Base-by-base conservation (phyloP, 768 basidiomycete genomes). In the Piloderma croceum region DNA sequence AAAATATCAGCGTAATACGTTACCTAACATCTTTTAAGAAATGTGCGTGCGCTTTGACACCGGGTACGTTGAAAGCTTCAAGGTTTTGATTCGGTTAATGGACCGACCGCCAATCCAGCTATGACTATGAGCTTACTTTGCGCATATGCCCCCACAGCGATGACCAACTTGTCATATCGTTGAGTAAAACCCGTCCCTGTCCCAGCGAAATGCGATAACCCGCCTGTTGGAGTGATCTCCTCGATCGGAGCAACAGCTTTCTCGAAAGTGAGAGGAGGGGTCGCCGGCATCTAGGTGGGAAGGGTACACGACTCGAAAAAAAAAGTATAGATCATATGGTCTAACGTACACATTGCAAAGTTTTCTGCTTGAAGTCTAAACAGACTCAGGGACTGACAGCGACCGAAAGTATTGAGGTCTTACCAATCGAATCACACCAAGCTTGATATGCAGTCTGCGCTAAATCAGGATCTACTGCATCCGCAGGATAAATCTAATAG, bases 1-100 rank as follows among this genome's bases (percentile, higher is more conserved):
- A n/a, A n/a, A n/a, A n/a, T n/a, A n/a, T n/a, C n/a, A n/a, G n/a
- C n/a, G n/a, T n/a, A n/a, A n/a, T n/a, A n/a, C n/a, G n/a, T n/a
- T n/a, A n/a, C n/a, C n/a, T n/a, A n/a, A 89, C 77, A 44, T 89
- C 80, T 58, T 90, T 90, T 15, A 91, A 61, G 58, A 93, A 90
- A 53, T 83, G 76, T 0, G 83, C 84, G 48, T 88, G 70, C 49
- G 90, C 79, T 58, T 90, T 86, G 31, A 89, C 83, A 1, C 84
- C 85, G 2, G 83, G 83, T 31, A 82, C 69, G 44, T 74, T 63
- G 62, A 84, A 85, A 3, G 83, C 81, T 83, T 47, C 7, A 29
- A n/a, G n/a, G n/a, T n/a, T n/a, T n/a, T n/a, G n/a, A n/a, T n/a
- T n/a, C n/a, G n/a, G n/a, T n/a, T n/a, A n/a, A n/a, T n/a, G n/a